Evolutionary conservation across 148 eudicot genomes (phyloP).

Genomic region (Rhododendron kiyosumense): DNA sequence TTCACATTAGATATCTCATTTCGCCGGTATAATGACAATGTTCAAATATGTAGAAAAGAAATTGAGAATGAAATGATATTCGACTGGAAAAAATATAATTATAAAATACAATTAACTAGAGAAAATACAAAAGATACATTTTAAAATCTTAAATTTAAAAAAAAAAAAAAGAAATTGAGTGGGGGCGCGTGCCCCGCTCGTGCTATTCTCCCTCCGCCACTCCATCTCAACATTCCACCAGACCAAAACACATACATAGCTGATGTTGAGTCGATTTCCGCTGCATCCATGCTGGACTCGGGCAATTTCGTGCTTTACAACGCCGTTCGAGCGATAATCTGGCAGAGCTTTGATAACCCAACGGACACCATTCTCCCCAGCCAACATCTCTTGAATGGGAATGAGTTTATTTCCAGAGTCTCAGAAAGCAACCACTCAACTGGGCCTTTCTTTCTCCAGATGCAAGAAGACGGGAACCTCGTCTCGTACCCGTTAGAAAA

Average conservation of each 20-base stretch:
- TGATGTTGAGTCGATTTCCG: background rate
- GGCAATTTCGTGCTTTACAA: conserved; percentile 36
- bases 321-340: background rate
- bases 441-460: conserved; percentile 20
- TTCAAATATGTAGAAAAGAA: too few species aligned
- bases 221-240: background rate
- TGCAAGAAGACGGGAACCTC: conserved; percentile 26
- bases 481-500: conserved; percentile 14
- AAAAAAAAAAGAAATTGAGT: too few species aligned
- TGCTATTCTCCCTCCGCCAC: too few species aligned
- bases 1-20: too few species aligned
- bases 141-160: too few species aligned
- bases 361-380: conserved; percentile 26
- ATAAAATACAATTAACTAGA: too few species aligned
- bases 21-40: too few species aligned
- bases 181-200: too few species aligned
- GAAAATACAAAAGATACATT: too few species aligned
- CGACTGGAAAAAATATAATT: too few species aligned
- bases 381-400: conserved; percentile 1
- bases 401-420: conserved; percentile 12
- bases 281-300: conserved; percentile 26
- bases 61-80: too few species aligned
- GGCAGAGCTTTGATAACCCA: conserved; percentile 38
- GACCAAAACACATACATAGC: background rate
- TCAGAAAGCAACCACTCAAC: conserved; percentile 6